Base-by-base conservation (phyloP, 2,329 filamentous ascomycete genomes). In the Cylindrodendrum hubeiense region DNA sequence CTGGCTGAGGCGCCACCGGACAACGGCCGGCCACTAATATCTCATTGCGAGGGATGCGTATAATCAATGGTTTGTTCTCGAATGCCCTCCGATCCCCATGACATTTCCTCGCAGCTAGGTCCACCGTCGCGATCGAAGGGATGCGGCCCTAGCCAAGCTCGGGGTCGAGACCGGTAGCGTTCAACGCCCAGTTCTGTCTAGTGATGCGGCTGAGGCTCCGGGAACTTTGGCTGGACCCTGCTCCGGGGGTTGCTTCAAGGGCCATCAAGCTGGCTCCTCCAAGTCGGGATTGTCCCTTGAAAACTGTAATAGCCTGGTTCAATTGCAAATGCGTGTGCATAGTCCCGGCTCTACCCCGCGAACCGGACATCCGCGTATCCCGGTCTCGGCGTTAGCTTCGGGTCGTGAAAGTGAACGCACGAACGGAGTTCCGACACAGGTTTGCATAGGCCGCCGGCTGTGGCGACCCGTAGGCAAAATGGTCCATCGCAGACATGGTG, bases 401-500 rank as follows among this genome's bases (percentile, higher is more conserved):
- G 37, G 37, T 34, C n/a, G 30, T 21, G 28, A 34, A 47, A 21
- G 15, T 37, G 17, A 26, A 15, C 15, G 15, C 15, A 51, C 15
- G 24, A 2, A 41, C 44, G n/a, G n/a, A n/a, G n/a, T n/a, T n/a
- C n/a, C n/a, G n/a, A n/a, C n/a, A n/a, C n/a, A n/a, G n/a, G n/a
- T n/a, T 17, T 34, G 8, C 26, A 50, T 51, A 50, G 22, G 33
- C 46, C 13, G 10, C 26, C 30, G 41, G 61, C 51, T 44, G 21
- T 55, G 58, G 62, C 52, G 68, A 72, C 71, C 62, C 63, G 30
- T 54, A 54, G 30, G n/a, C 55, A 46, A 12, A 59, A 55, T 51
- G 46, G 61, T 69, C 66, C 59, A 67, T 69, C 62, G 21, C 10
- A 19, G 17, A 30, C 63, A 71, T 74, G 68, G 71, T 63, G 62